Base-by-base conservation (phyloP, 306 rosid genomes). In the Lagenaria siceraria region DNA sequence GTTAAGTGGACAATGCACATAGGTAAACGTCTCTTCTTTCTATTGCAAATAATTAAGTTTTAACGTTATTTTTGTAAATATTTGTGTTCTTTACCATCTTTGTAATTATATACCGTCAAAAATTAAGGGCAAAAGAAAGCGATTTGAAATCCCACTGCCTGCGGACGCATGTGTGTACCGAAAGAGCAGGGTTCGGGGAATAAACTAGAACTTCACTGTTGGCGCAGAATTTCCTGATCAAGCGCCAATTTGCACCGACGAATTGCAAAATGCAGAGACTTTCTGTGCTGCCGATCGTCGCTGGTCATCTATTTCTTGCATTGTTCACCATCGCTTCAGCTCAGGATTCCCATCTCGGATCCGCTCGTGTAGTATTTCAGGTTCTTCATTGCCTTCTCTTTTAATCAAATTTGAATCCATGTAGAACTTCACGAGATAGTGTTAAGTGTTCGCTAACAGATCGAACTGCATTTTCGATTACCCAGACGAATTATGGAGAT, bases 401-500 rank as follows among this genome's bases (percentile, higher is more conserved):
- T 77, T 19, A 2, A 19, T 49, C 19, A 18, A 62, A 42, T 61
- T 22, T 22, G 9, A 65, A 56, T 79, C 31, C 75, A 53, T 42
- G n/a, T 74, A 36, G 14, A 49, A 60, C 46, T 31, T 27, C 46
- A 11, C 4, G 48, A n/a, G 3, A 2, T 53, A 8, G 18, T 51
- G 21, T 53, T 29, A 18, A 36, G 4, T 51, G 46, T 53, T 51
- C 9, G 8, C 48, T 59, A 40, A 24, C 10, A 11, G 19, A 53
- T 74, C n/a, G 24, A 21, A 11, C n/a, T 78, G 19, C 33, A 8
- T 38, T 54, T 68, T 46, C n/a, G 25, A n/a, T 8, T 24, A 36
- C 6, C 64, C 85, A 95, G 99, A 95, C 97, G 48, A 87, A 92
- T 24, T 88, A 89, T 80, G 99, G 99, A 19, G 97, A 95, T 65